A percentile compares a stretch with the other conserved stretches of the same genome.
Evolutionary conservation across 2,329 filamentous ascomycete species (phyloP).

Genomic region (Chaetomiaceae sp.): DNA sequence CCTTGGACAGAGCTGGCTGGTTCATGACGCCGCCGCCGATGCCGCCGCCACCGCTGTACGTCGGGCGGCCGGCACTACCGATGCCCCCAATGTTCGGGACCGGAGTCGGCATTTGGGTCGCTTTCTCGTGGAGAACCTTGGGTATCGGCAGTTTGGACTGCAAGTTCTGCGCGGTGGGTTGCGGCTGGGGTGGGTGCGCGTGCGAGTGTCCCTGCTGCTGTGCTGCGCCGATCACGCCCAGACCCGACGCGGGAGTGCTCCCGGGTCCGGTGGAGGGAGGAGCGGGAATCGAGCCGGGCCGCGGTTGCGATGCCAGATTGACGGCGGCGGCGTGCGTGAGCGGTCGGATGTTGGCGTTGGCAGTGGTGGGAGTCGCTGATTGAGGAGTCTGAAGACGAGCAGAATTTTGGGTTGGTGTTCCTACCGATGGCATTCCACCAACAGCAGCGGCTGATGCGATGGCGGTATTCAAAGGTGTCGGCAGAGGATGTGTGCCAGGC

Average conservation of each 20-base stretch:
- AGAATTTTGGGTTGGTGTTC: slow-evolving; percentile 46
- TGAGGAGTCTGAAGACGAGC: slow-evolving; percentile 49
- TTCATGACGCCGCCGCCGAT: slow-evolving; percentile 77
- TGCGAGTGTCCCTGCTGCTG: slow-evolving; percentile 42
- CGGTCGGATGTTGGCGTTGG: slow-evolving; percentile 37
- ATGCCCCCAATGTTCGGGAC: slow-evolving; percentile 63
- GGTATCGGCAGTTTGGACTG: slow-evolving; percentile 73
- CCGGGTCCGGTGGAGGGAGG: slow-evolving; percentile 15
- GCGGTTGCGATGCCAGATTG: slow-evolving; percentile 39
- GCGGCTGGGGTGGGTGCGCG: slow-evolving; percentile 42
- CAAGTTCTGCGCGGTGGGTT: slow-evolving; percentile 35
- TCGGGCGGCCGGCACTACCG: slow-evolving; percentile 64
- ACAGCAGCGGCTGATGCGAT: slow-evolving; percentile 36
- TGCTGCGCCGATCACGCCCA: slow-evolving; percentile 30
- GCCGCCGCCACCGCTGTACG: slow-evolving; percentile 72
- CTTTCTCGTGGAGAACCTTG: slow-evolving; percentile 66
- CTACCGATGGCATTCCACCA: slow-evolving; percentile 37
- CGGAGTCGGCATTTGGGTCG: slow-evolving; percentile 65
- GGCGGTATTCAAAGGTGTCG: slow-evolving; percentile 45
- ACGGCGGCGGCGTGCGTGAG: slow-evolving; percentile 48
- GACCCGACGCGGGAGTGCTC: slow-evolving; percentile 24
- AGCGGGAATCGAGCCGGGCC: slow-evolving; percentile 26
- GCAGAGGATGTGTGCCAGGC: slow-evolving; percentile 30
- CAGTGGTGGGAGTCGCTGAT: slow-evolving; percentile 35
- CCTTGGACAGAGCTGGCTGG: slow-evolving; percentile 77